Base-by-base conservation (phyloP, 306 rosid species). In the Cicer yamashitae region DNA sequence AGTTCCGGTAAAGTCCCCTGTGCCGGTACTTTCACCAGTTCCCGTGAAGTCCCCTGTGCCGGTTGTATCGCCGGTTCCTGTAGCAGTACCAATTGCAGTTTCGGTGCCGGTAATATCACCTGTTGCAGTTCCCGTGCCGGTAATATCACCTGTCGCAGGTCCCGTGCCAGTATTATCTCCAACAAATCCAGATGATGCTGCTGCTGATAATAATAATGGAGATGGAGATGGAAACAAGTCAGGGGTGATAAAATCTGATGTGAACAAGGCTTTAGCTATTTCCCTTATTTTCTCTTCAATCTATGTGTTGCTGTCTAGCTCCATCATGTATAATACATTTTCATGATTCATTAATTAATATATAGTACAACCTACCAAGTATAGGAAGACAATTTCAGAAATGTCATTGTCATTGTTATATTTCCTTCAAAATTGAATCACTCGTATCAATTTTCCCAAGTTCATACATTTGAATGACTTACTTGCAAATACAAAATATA, bases 91-190 rank as follows among this genome's bases (percentile, higher is more conserved):
- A 9, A 44, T 47, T 15, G n/a, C 70, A 25, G 38, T 17, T 3
- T 54, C 71, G 2, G 61, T 48, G 46, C 74, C 74, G 9, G 74
- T 69, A 47, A 11, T 13, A 0, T 5, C 71, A 13, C 54, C 66
- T 30, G 39, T 13, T 12, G 30, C 25, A 11, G 44, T 4, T 59
- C 53, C 53, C 0, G 67, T 34, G 2, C 67, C 77, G 3, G 57
- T 69, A 47, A 20, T 13, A 0, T 5, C 71, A 13, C 54, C 66
- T 30, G 39, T 37, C 14, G 45, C 25, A 11, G 44, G 1, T 59
- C 53, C 53, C 0, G 67, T 34, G 2, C 67, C 77, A 1, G 57
- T 17, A 17, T 17, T 17, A 17, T 43, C 59, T 68, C 73, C 73
- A 47, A 39, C 44, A 3, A n/a, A 22, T 68, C n/a, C 44, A 13